Evolutionary conservation across 371 early-diverging fungal species (phyloP).

Genomic region (Apophysomyces sp.): DNA sequence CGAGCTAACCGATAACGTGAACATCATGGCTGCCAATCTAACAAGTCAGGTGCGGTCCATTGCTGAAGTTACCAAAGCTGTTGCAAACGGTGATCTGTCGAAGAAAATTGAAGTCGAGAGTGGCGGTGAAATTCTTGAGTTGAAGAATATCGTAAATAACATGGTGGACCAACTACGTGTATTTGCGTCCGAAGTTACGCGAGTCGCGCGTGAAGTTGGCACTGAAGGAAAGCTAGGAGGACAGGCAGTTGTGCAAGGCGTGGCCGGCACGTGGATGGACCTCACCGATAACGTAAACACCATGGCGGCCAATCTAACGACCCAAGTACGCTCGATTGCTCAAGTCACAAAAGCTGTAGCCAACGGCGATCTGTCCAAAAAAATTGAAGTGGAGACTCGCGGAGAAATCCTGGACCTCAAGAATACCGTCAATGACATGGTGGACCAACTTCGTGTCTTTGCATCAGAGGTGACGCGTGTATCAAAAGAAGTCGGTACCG

Average conservation of each 20-base stretch:
- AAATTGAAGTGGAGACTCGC: constrained; percentile 27
- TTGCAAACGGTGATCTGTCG: constrained; percentile 27
- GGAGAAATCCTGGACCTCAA: constrained; percentile 44
- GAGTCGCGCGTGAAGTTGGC: constrained; percentile 54
- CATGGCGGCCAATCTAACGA: constrained; percentile 59
- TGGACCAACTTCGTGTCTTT: constrained; percentile 43
- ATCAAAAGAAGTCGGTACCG: constrained; percentile 49
- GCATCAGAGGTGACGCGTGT: constrained; percentile 47
- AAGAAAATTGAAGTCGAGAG: constrained; percentile 36
- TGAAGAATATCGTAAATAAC: constrained; percentile 32
- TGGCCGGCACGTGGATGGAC: constrained; percentile 63
- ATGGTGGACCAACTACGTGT: constrained; percentile 59
- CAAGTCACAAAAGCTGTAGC: constrained; percentile 58
- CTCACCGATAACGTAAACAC: constrained; percentile 59
- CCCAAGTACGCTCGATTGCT: constrained; percentile 57
- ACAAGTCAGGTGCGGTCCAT: constrained; percentile 56
- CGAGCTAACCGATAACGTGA: constrained; percentile 46
- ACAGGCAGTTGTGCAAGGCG: constrained; percentile 43
- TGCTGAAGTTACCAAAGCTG: constrained; percentile 33
- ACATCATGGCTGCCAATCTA: constrained; percentile 52
- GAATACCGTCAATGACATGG: constrained; percentile 46
- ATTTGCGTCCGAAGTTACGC: constrained; percentile 50
- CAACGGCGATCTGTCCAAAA: constrained; percentile 43
- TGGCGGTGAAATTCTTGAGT: constrained; percentile 30
- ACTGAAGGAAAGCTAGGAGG: constrained; percentile 56